Percentiles rank a stretch among this genome's conserved stretches.
These are phyloP conservation scores for Candida corydali DNA, from an alignment of 805 yeast species.

Conservation along the genomic window DNA sequence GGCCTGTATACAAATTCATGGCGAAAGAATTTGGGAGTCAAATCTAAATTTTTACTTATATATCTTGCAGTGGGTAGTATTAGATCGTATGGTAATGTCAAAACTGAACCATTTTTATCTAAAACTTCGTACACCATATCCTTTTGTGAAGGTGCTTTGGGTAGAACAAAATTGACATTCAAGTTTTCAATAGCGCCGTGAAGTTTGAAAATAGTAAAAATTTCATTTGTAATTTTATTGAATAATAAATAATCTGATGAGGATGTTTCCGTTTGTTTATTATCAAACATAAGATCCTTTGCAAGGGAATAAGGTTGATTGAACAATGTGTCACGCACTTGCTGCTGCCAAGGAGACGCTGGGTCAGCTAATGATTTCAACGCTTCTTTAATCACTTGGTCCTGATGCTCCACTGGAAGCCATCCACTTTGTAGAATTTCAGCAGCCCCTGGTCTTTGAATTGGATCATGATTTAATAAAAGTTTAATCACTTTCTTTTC, in stretches of 20 bases:
- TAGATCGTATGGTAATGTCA: slow-evolving; percentile 86
- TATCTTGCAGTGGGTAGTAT: slow-evolving; percentile 87
- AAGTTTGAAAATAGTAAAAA: slow-evolving; percentile 58
- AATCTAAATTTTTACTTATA: slow-evolving; percentile 55
- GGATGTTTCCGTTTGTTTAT: slow-evolving; percentile 15
- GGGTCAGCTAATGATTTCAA: slow-evolving; percentile 82
- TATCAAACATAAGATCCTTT: slow-evolving; percentile 78
- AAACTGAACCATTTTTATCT: slow-evolving; percentile 81
- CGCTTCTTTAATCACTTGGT: slow-evolving; percentile 84
- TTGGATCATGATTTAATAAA: slow-evolving; percentile 76
- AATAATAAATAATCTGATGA: slow-evolving; percentile 50
- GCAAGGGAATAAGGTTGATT: slow-evolving; percentile 83
- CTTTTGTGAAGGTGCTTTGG: slow-evolving; percentile 66
- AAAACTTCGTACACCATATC: slow-evolving; percentile 74
- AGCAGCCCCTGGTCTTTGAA: slow-evolving; percentile 73
- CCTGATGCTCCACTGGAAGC: slow-evolving; percentile 86
- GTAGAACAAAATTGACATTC: slow-evolving; percentile 65
- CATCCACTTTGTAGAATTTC: slow-evolving; percentile 74
- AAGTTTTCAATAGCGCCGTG: slow-evolving; percentile 88
- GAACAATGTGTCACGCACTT: slow-evolving; percentile 82
- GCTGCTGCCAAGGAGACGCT: slow-evolving; percentile 90
- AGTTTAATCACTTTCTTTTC: slow-evolving; percentile 67
- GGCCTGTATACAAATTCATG: slow-evolving; percentile 82
- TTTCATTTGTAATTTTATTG: slow-evolving; percentile 54
- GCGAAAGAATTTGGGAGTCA: slow-evolving; percentile 60